These are phyloP conservation scores for Aspergillus coremiiformis DNA, from an alignment of 495 filamentous ascomycete species.

Conservation along the genomic window DNA sequence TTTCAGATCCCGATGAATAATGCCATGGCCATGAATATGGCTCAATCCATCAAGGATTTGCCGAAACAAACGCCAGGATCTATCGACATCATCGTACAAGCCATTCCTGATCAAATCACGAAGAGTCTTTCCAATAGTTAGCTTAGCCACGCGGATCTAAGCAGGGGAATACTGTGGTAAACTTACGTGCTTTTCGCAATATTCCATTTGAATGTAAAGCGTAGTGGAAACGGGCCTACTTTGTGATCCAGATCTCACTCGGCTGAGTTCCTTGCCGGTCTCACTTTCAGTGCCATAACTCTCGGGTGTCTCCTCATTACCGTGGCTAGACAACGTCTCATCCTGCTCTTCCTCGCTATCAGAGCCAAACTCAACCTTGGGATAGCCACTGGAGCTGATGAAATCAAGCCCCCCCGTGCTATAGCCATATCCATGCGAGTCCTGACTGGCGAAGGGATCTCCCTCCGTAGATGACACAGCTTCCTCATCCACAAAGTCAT, in stretches of 20 bases:
- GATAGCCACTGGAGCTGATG: slow-evolving; percentile 80
- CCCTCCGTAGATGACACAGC: slow-evolving; percentile 53
- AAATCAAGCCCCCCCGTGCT: slow-evolving; percentile 86
- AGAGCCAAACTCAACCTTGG: slow-evolving; percentile 69
- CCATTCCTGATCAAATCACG: slow-evolving; percentile 81
- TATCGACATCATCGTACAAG: slow-evolving; percentile 61
- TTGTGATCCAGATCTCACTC: slow-evolving; percentile 33
- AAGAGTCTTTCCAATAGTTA: slow-evolving; percentile 53
- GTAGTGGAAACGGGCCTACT: slow-evolving; percentile 44
- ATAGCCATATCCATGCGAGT: slow-evolving; percentile 56
- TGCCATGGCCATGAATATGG: slow-evolving; percentile 84
- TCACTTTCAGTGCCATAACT: slow-evolving; percentile 23
- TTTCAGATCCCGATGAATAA: slow-evolving; percentile 96
- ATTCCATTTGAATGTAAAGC: slow-evolving; percentile 92
- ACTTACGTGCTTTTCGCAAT: slow-evolving; percentile 83
- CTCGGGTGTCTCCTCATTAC: slow-evolving; percentile 18
- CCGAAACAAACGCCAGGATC: slow-evolving; percentile 83
- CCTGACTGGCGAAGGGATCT: slow-evolving; percentile 28
- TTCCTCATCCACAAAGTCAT: slow-evolving; percentile 46
- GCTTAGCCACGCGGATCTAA: slow-evolving; percentile 1
- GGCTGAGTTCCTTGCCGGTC: slow-evolving; percentile 24
- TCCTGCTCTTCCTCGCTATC: slow-evolving; percentile 57
- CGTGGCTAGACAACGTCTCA: slow-evolving; percentile 26
- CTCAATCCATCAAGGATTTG: slow-evolving; percentile 86
- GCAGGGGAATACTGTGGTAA: not conserved